phyloP scores from a whole-genome alignment of 768 basidiomycete genomes.

The Agaricus sinodeliciosus region DNA sequence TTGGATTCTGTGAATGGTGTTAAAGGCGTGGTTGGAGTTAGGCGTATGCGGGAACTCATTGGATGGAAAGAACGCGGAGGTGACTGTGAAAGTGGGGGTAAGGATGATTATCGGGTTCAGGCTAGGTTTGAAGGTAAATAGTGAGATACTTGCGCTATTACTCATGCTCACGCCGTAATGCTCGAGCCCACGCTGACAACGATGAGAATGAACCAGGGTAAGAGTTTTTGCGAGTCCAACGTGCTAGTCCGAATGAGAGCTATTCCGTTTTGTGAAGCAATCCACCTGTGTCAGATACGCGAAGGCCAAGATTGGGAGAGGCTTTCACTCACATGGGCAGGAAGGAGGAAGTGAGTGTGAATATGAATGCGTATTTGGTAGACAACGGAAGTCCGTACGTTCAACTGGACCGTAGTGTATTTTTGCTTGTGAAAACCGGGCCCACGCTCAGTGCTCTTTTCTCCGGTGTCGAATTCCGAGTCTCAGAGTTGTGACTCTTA shows the following conservation, averaged over 20 bases:
- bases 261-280: background rate
- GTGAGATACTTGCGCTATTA: background rate
- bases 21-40: conserved; percentile 61
- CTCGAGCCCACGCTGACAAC: no score
- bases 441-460: background rate
- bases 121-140: background rate
- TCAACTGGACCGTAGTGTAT: background rate
- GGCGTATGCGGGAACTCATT: conserved; percentile 67
- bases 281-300: background rate
- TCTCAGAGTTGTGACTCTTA: no score
- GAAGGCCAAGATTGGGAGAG: background rate
- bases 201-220: no score
- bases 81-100: conserved; percentile 5
- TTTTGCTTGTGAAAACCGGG: background rate
- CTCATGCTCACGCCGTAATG: no score
- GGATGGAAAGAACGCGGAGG: conserved; percentile 42
- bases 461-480: no score
- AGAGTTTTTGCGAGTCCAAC: no score
- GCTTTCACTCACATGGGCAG: background rate
- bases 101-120: background rate
- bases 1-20: conserved; percentile 46
- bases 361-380: background rate
- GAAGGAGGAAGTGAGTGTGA: background rate
- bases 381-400: conserved; percentile 6
- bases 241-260: no score